phyloP scores from a whole-genome alignment of 345 rosid genomes.

The Anacardium occidentale region DNA sequence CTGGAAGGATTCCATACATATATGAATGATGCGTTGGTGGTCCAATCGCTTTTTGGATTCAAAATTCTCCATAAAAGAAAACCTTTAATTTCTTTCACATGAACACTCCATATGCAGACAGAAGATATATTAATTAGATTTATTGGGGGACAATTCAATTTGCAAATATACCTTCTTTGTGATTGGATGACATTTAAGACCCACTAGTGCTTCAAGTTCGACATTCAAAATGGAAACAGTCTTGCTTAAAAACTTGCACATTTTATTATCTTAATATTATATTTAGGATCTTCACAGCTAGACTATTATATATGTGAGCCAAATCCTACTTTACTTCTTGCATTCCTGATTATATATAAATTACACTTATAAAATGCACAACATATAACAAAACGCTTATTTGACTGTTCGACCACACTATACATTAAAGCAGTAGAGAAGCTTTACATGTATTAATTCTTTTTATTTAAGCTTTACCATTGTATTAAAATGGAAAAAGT shows the following conservation, averaged over 20 bases:
- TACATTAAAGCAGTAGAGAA: not conserved
- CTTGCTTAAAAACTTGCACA: too few species aligned
- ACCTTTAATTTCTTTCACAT: not conserved
- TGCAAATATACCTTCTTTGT: not conserved
- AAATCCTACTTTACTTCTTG: too few species aligned
- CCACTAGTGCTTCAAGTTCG: constrained; percentile 1
- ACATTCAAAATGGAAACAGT: too few species aligned
- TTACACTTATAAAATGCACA: too few species aligned
- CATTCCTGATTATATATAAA: too few species aligned
- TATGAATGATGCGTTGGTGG: not conserved
- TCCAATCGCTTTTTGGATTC: not conserved
- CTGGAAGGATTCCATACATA: not conserved
- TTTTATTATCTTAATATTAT: not conserved
- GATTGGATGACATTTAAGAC: constrained; percentile 11
- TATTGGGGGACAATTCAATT: not conserved
- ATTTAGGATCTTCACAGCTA: not conserved
- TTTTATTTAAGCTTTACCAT: not conserved
- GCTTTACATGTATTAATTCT: not conserved
- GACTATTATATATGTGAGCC: not conserved
- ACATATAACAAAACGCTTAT: too few species aligned
- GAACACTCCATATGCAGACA: not conserved
- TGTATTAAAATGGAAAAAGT: not conserved
- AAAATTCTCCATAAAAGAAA: not conserved
- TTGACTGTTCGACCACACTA: too few species aligned
- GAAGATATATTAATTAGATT: not conserved